Percentiles rank a stretch among this genome's conserved stretches.
Conservation (phyloP, 23 red algal species). For the Chondrus crispus region DNA sequence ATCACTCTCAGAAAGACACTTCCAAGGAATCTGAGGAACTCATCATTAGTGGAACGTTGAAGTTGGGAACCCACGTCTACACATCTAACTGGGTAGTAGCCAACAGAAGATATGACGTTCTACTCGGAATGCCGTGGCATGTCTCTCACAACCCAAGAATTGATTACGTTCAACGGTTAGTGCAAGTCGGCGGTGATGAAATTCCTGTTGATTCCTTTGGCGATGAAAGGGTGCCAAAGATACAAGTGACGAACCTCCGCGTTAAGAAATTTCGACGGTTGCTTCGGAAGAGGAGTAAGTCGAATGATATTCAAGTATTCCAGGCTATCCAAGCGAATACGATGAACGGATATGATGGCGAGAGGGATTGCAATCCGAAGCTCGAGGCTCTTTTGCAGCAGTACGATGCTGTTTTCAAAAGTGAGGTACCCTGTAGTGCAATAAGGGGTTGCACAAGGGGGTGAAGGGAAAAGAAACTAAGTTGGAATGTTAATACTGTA, state of each 20-base stretch:
- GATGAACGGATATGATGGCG: neutral
- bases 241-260: neutral
- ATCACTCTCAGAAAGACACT: neutral
- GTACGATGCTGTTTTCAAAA: neutral
- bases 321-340: neutral
- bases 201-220: neutral
- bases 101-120: neutral
- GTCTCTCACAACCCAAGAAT: neutral
- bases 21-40: neutral
- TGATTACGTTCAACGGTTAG: neutral
- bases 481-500: too few species aligned
- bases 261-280: neutral
- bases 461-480: too few species aligned
- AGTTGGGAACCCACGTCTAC: neutral
- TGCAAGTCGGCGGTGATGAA: neutral
- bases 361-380: neutral
- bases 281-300: neutral
- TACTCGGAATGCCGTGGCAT: neutral
- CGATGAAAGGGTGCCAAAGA: neutral
- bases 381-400: neutral
- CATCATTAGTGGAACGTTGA: neutral
- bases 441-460: too few species aligned
- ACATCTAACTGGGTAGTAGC: neutral
- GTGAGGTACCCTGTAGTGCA: neutral
- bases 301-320: neutral